Conservation (phyloP, 139 green algal genomes). For the Micractinium sp. region DNA sequence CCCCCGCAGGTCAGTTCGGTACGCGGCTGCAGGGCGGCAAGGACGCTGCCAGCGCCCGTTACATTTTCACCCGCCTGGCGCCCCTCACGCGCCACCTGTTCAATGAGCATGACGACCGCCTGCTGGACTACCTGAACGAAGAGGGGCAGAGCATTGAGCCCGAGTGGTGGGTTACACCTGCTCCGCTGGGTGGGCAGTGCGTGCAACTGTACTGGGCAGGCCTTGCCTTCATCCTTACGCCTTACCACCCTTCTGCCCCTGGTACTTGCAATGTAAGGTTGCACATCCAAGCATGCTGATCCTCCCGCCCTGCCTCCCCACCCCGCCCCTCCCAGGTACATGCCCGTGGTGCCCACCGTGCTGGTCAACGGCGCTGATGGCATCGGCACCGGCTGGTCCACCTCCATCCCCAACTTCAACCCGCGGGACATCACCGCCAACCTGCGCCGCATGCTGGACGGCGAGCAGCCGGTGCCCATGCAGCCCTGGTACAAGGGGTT, state of each 20-base stretch:
- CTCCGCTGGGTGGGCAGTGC: background rate
- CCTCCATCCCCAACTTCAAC: slow-evolving; percentile 98
- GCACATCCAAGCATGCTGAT: too few species aligned
- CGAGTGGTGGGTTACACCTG: slow-evolving; percentile 70
- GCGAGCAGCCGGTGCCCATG: slow-evolving; percentile 81
- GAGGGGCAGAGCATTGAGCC: slow-evolving; percentile 98
- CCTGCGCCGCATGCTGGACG: slow-evolving; percentile 84
- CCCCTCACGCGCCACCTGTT: slow-evolving; percentile 89
- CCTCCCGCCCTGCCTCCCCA: background rate
- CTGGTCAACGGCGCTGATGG: slow-evolving; percentile 98
- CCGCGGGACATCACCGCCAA: slow-evolving; percentile 93
- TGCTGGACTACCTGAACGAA: slow-evolving; percentile 95
- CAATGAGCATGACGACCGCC: slow-evolving; percentile 88
- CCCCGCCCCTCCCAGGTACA: slow-evolving; percentile 68
- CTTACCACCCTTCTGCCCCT: background rate
- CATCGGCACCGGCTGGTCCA: slow-evolving; percentile 99
- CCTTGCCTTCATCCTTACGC: background rate
- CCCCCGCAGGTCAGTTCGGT: slow-evolving; percentile 83
- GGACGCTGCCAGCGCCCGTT: slow-evolving; percentile 92
- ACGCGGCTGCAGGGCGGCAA: slow-evolving; percentile 95
- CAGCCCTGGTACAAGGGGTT: slow-evolving; percentile 92
- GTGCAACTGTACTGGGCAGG: background rate
- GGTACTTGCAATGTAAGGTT: too few species aligned
- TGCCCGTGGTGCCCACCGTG: slow-evolving; percentile 89
- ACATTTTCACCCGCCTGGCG: slow-evolving; percentile 97